A percentile compares a stretch with the other conserved stretches of the same genome.
Evolutionary conservation across 257 asterid species (phyloP).

Genomic region (Echium plantagineum): DNA sequence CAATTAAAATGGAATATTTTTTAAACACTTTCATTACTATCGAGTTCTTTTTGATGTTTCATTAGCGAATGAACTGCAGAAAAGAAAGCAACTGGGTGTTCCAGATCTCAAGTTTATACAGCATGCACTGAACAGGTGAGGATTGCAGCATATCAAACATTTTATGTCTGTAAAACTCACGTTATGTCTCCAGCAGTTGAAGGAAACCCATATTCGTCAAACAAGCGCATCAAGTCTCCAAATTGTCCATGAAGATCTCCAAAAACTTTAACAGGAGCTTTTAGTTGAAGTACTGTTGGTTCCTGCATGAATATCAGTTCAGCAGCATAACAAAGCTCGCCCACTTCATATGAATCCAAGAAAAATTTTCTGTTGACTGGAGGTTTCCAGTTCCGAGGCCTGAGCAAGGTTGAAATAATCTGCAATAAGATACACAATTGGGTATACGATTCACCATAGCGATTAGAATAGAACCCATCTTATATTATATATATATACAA

Average conservation of each 20-base stretch:
- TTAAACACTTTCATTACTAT: too few species aligned
- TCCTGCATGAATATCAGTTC: constrained; percentile 98
- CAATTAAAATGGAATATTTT: too few species aligned
- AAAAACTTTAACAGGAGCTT: constrained; percentile 93
- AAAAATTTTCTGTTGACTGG: constrained; percentile 86
- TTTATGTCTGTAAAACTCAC: constrained; percentile 33
- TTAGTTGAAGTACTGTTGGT: constrained; percentile 92
- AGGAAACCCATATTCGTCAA: constrained; percentile 99
- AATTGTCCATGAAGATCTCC: constrained; percentile 99
- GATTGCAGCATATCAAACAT: too few species aligned
- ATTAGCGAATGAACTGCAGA: too few species aligned
- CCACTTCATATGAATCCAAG: constrained; percentile 91
- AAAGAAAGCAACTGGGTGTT: too few species aligned
- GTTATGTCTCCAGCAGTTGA: constrained; percentile 98
- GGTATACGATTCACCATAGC: constrained; percentile 2
- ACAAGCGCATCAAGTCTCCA: constrained; percentile 94
- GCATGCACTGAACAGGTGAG: too few species aligned
- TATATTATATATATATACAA: background rate
- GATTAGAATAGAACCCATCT: constrained; percentile 1
- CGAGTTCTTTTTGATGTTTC: too few species aligned
- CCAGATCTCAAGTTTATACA: too few species aligned
- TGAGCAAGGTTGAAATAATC: constrained; percentile 86
- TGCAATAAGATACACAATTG: constrained; percentile 21
- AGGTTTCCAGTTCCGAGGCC: constrained; percentile 95
- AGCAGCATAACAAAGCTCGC: constrained; percentile 96